Evolutionary conservation across 2,329 filamentous ascomycete genomes (phyloP).

Genomic region (Neofusicoccum kwambonambiense): DNA sequence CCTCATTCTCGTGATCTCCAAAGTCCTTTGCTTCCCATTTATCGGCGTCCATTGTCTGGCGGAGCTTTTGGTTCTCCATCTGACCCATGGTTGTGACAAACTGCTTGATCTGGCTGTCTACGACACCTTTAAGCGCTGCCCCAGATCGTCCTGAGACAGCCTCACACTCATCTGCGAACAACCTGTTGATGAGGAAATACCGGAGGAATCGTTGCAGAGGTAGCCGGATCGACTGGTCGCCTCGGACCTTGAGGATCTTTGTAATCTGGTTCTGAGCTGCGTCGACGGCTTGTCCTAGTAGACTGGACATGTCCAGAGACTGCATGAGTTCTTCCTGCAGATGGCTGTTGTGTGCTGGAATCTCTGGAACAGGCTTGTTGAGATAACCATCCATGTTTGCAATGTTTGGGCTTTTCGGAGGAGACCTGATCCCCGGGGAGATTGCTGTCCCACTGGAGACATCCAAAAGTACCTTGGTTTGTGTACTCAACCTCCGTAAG

Average conservation of each 20-base stretch:
- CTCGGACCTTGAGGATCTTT: slow-evolving; percentile 73
- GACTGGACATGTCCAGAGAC: slow-evolving; percentile 71
- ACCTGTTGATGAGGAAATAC: slow-evolving; percentile 78
- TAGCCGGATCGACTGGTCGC: slow-evolving; percentile 69
- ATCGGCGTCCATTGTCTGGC: slow-evolving; percentile 75
- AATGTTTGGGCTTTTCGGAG: slow-evolving; percentile 47
- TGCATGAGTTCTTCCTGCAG: slow-evolving; percentile 73
- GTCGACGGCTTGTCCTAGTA: slow-evolving; percentile 78
- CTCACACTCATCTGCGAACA: slow-evolving; percentile 85
- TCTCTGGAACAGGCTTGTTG: slow-evolving; percentile 21
- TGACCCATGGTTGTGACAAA: slow-evolving; percentile 73
- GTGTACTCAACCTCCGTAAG: slow-evolving; percentile 77
- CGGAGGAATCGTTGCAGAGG: slow-evolving; percentile 70
- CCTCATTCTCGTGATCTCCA: slow-evolving; percentile 56
- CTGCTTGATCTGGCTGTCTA: slow-evolving; percentile 78
- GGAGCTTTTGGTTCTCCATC: slow-evolving; percentile 69
- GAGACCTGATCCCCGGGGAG: slow-evolving; percentile 47
- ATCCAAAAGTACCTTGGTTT: slow-evolving; percentile 92
- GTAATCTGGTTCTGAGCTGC: slow-evolving; percentile 71
- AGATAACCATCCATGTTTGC: slow-evolving; percentile 44
- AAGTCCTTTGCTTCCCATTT: slow-evolving; percentile 80
- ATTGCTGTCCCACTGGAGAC: slow-evolving; percentile 73
- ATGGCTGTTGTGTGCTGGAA: slow-evolving; percentile 25
- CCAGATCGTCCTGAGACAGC: slow-evolving; percentile 78
- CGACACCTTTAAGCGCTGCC: slow-evolving; percentile 71